Evolutionary conservation across 441 rosid genomes (phyloP), one percentile per base, ranked within the genome.

Genomic region (Populus hybrid): DNA sequence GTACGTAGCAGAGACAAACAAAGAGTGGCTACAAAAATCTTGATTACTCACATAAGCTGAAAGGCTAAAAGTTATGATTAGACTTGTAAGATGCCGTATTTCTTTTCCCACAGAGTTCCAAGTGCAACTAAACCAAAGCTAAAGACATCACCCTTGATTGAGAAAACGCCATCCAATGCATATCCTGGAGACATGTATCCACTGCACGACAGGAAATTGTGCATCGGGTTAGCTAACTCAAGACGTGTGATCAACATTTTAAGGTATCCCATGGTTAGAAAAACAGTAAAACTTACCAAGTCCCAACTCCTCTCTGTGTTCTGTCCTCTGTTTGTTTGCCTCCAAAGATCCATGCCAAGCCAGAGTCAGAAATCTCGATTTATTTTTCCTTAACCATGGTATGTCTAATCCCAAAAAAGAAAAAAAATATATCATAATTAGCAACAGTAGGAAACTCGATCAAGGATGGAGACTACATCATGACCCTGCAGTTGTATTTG

Each of bases 131-230:
- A 88, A 1, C 94, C 94, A 18, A 88, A 92, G 83, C 94, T 89
- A 69, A 85, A 92, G 21, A 88, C 91, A 71, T 92, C 97, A 1
- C 93, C 89, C 77, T 90, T 92, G 80, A 85, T 74, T 2, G 91
- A 92, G 33, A 84, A 92, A 90, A 2, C 76, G 4, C 94, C 97
- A 9, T 88, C 92, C 77, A 88, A 45, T 28, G 94, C 93, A 75
- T 89, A 90, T 72, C 89, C 94, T 0, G 92, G 94, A 28, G 94
- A 81, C 86, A 90, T 90, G 80, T 89, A 90, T 23, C 97, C 93
- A 53, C 93, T 92, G 84, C 83, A 78, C 71, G 21, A 11, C 75
- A 36, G 56, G 0, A 18, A 21, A 35, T 26, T 16, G 7, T 31
- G 21, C 7, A 10, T 4, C 2, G 9, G 8, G 21, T 12, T 33